Percentiles rank a stretch among this genome's conserved stretches.
Conservation (phyloP, 164 flowering plant species). For the Hamamelis virginiana region DNA sequence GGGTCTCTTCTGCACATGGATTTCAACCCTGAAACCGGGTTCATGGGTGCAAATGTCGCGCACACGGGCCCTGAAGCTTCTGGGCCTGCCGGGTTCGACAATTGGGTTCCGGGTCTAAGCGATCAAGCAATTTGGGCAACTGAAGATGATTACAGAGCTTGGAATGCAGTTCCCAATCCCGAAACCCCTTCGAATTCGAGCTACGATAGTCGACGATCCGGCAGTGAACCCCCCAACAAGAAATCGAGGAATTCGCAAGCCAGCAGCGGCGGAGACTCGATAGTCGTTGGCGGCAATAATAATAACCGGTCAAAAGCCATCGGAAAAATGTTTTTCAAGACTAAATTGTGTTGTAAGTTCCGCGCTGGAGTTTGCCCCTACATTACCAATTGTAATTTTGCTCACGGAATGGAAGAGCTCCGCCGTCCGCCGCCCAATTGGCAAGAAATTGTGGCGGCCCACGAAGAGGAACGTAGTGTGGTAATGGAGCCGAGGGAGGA, state of each 20-base stretch:
- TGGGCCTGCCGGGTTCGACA: slow-evolving; percentile 28
- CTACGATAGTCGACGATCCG: slow-evolving; percentile 30
- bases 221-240: slow-evolving; percentile 62
- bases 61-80: slow-evolving; percentile 33
- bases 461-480: slow-evolving; percentile 60
- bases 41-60: slow-evolving; percentile 42
- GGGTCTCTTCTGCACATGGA: slow-evolving; percentile 2
- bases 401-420: slow-evolving; percentile 89
- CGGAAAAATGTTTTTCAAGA: slow-evolving; percentile 95
- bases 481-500: slow-evolving; percentile 73
- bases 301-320: slow-evolving; percentile 64
- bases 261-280: not conserved
- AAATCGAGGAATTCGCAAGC: slow-evolving; percentile 53
- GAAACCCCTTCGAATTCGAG: slow-evolving; percentile 45
- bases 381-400: slow-evolving; percentile 91
- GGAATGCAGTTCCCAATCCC: slow-evolving; percentile 47
- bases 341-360: slow-evolving; percentile 93
- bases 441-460: slow-evolving; percentile 94
- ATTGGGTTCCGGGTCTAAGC: slow-evolving; percentile 40
- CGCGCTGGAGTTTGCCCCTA: slow-evolving; percentile 92
- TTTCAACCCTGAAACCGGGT: not conserved
- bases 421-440: slow-evolving; percentile 94
- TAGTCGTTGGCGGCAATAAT: not conserved
- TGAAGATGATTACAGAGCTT: slow-evolving; percentile 85
- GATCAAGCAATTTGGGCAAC: slow-evolving; percentile 89